A percentile compares a stretch with the other conserved stretches of the same genome.
phyloP scores from a whole-genome alignment of 345 rosid species.

The Erucastrum elatum region DNA sequence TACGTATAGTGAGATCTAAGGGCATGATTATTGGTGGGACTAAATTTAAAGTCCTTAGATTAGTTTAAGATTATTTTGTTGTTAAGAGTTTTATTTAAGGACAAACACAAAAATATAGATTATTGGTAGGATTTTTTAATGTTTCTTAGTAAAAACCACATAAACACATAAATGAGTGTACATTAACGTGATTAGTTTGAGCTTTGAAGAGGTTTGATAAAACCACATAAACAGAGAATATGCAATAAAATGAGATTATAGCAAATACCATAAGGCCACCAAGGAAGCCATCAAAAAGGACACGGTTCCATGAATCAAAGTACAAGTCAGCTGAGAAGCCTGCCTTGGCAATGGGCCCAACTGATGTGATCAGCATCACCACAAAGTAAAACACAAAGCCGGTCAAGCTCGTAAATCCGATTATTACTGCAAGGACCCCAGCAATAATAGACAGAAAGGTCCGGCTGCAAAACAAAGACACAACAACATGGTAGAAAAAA shows the following conservation, averaged over 20 bases:
- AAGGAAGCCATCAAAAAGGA: conserved; percentile 73
- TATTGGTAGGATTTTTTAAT: no score
- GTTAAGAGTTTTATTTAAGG: no score
- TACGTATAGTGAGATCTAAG: not conserved
- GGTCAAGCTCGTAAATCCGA: conserved; percentile 77
- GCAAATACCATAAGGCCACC: conserved; percentile 92
- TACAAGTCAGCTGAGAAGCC: conserved; percentile 72
- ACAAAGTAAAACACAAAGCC: conserved; percentile 84
- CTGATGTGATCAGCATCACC: conserved; percentile 79
- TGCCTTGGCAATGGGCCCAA: conserved; percentile 81
- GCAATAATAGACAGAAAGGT: conserved; percentile 90
- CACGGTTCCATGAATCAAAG: conserved; percentile 77
- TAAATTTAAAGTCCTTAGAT: no score
- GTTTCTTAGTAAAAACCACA: no score
- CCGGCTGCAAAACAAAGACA: conserved; percentile 78
- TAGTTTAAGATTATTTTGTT: no score
- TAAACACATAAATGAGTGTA: no score
- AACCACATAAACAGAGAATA: not conserved
- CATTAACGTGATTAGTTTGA: not conserved
- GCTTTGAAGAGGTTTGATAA: not conserved
- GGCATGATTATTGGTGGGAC: no score
- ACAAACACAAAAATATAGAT: no score
- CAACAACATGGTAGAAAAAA: not conserved
- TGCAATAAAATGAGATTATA: not conserved
- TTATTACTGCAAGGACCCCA: conserved; percentile 87